phyloP scores from a whole-genome alignment of 2,329 filamentous ascomycete species.

The Hypoxylon sp. region DNA sequence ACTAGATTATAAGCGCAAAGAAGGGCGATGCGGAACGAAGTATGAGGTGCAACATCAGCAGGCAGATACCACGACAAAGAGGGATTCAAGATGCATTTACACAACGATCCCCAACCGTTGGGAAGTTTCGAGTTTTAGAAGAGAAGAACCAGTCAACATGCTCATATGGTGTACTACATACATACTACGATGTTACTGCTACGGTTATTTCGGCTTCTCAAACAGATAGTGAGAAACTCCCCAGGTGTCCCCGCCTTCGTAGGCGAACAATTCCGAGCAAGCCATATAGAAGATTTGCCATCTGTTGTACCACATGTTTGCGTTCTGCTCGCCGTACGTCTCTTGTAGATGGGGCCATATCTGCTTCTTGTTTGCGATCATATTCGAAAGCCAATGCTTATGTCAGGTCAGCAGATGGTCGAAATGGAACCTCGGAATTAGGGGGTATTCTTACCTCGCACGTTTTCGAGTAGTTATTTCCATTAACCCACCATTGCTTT shows the following conservation, averaged over 20 bases:
- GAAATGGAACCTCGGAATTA: too few relatives aligned
- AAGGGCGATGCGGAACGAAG: neutral
- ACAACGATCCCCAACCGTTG: constrained; percentile 4
- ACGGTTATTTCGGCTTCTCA: constrained; percentile 56
- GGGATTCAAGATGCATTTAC: constrained; percentile 8
- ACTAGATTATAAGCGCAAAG: constrained; percentile 61
- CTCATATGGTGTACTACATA: constrained; percentile 22
- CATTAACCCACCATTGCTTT: constrained; percentile 76
- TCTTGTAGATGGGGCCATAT: constrained; percentile 71
- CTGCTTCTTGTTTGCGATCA: constrained; percentile 64
- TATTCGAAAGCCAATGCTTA: constrained; percentile 69
- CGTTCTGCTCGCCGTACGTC: constrained; percentile 70
- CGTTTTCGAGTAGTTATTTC: constrained; percentile 72
- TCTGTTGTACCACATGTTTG: constrained; percentile 70
- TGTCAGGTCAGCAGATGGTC: constrained; percentile 15
- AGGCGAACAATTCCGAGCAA: constrained; percentile 74
- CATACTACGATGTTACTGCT: constrained; percentile 25
- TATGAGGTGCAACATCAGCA: constrained; percentile 10
- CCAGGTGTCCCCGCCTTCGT: constrained; percentile 72
- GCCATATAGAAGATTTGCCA: constrained; percentile 80
- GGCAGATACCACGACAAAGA: constrained; percentile 11
- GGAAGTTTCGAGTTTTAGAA: constrained; percentile 15
- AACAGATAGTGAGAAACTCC: constrained; percentile 74
- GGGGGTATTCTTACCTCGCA: constrained; percentile 63
- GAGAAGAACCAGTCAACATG: constrained; percentile 16